Evolutionary conservation across 202 grass and related monocot genomes (phyloP), one percentile per base, ranked within the genome.

Genomic region (Saccharum hybrid): DNA sequence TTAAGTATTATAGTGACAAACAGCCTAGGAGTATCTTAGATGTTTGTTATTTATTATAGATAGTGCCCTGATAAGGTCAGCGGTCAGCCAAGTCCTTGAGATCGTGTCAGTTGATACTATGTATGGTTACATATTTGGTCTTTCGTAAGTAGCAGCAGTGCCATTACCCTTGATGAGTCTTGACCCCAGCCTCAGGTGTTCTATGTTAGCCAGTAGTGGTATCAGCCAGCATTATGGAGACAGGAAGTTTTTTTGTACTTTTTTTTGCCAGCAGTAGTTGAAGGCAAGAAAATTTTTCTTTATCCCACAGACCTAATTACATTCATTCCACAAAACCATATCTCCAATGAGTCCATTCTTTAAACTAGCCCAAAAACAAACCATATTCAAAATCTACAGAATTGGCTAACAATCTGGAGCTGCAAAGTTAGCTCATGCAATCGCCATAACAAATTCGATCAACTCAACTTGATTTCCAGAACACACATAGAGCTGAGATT

Each of bases 31-130:
- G 42, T 65, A 59, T 42, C 3, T 48, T 62, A 72, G 40, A 63
- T 49, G 30, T 37, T 64, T 79, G 26, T 10, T 15, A 23, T 37
- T 43, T 66, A 84, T 60, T 76, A 23, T n/a, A 59, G 63, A 77
- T 59, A 56, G 46, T 52, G 54, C 56, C 40, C 10, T 62, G 40
- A 15, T 33, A 80, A 54, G 76, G 56, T 21, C 66, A 43, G 23
- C 15, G 2, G 56, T n/a, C 67, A 43, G 23, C 15, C 3, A 33
- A 43, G 37, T 31, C 42, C 21, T 40, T n/a, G 21, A 70, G 66
- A 39, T 60, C 13, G 65, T 54, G 10, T 18, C 31, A 72, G 15
- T 64, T n/a, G 13, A 34, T 61, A 48, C 37, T 78, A 43, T 70
- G 18, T 38, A 77, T 28, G 7, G 48, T 56, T 51, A 75, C 26